phyloP scores from a whole-genome alignment of 352 stramenopile species.

The Phytopythium vexans region DNA sequence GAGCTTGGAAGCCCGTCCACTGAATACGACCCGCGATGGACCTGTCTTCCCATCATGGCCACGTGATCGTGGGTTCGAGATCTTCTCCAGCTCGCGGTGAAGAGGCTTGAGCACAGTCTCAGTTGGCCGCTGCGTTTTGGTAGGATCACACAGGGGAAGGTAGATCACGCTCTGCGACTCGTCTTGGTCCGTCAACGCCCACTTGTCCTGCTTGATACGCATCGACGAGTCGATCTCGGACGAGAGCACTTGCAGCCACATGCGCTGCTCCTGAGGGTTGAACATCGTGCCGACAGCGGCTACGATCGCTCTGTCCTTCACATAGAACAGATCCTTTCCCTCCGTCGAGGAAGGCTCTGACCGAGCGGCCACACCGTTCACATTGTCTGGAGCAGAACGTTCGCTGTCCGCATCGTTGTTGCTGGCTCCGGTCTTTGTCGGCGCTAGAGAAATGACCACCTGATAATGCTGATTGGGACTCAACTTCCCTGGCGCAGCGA shows the following conservation, averaged over 20 bases:
- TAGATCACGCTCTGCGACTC: constrained; percentile 53
- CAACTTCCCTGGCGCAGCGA: constrained; percentile 53
- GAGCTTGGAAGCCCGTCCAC: constrained; percentile 64
- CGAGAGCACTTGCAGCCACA: constrained; percentile 68
- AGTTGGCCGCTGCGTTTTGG: constrained; percentile 7
- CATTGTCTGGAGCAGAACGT: background rate
- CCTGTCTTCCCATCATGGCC: constrained; percentile 1
- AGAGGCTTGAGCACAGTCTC: constrained; percentile 42
- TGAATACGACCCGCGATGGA: constrained; percentile 59
- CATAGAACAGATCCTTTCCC: constrained; percentile 43
- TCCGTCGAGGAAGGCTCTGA: constrained; percentile 30
- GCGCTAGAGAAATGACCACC: constrained; percentile 17
- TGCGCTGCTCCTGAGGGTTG: constrained; percentile 35
- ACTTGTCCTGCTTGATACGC: constrained; percentile 26
- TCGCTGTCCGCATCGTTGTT: constrained; percentile 7
- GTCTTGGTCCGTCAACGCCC: constrained; percentile 35
- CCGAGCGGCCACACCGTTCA: constrained; percentile 20
- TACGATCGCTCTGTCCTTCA: constrained; percentile 52
- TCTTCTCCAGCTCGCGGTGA: constrained; percentile 38
- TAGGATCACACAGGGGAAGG: constrained; percentile 37
- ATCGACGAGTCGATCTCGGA: constrained; percentile 47
- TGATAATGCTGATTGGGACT: constrained; percentile 57
- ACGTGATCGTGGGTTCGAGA: constrained; percentile 21
- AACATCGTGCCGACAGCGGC: constrained; percentile 49
- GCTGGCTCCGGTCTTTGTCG: constrained; percentile 4